These are phyloP conservation scores for Herpotrichia juniperi DNA, from an alignment of 2,329 filamentous ascomycete genomes.

Conservation along the genomic window DNA sequence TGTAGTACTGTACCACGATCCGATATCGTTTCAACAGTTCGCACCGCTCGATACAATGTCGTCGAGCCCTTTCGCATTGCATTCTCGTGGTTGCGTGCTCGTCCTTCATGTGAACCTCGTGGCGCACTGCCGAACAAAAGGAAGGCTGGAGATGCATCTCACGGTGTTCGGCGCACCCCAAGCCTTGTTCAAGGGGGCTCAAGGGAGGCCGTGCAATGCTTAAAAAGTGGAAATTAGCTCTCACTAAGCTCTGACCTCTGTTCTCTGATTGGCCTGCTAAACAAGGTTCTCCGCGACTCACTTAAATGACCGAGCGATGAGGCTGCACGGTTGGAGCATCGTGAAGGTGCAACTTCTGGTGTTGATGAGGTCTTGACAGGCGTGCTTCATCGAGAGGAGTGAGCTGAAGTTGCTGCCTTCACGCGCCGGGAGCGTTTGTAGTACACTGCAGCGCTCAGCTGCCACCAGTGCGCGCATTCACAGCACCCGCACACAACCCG, in stretches of 20 bases:
- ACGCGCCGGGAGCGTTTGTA: too few relatives aligned
- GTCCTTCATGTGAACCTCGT: neutral
- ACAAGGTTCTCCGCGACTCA: constrained; percentile 22
- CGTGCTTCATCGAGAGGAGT: neutral
- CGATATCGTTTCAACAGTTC: neutral
- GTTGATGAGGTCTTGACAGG: neutral
- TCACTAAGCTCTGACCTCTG: constrained; percentile 4
- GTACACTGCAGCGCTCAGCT: neutral
- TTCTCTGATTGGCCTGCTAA: constrained; percentile 31
- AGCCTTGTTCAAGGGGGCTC: constrained; percentile 2
- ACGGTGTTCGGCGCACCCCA: constrained; percentile 4
- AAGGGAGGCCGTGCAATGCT: constrained; percentile 22
- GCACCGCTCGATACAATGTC: neutral
- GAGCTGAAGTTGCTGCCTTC: too few relatives aligned
- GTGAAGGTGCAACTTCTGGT: neutral
- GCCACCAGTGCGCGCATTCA: neutral
- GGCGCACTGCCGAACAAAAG: constrained; percentile 1
- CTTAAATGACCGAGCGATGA: constrained; percentile 25
- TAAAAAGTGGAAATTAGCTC: constrained; percentile 43
- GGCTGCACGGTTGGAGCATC: neutral
- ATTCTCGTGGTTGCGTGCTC: neutral
- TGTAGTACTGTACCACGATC: neutral
- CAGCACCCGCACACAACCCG: neutral
- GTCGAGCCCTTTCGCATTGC: neutral
- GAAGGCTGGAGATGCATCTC: constrained; percentile 3